phyloP scores from a whole-genome alignment of 1,139 yeast species.

The Pichia sp. region DNA sequence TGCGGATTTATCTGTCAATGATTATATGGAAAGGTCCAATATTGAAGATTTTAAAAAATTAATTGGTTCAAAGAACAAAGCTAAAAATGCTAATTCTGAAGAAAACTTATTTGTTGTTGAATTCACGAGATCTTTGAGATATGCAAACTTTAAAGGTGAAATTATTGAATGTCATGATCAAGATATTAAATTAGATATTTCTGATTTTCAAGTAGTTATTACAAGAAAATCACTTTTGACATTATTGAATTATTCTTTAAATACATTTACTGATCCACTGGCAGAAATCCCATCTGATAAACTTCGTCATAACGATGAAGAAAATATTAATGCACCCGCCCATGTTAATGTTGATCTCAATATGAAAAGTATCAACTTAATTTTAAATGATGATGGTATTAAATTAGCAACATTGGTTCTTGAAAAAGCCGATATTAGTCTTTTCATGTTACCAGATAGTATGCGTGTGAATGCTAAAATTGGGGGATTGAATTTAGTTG shows the following conservation, averaged over 20 bases:
- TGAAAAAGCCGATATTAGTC: constrained; percentile 64
- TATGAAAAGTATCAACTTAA: constrained; percentile 67
- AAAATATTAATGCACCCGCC: constrained; percentile 56
- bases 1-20: constrained; percentile 63
- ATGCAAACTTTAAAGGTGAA: constrained; percentile 50
- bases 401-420: constrained; percentile 74
- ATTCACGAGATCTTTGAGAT: constrained; percentile 53
- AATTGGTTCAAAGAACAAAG: constrained; percentile 54
- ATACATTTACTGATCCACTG: constrained; percentile 80
- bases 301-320: constrained; percentile 55
- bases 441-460: constrained; percentile 67
- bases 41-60: constrained; percentile 60
- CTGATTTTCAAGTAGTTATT: constrained; percentile 71
- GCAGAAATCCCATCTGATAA: constrained; percentile 67
- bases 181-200: constrained; percentile 64
- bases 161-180: constrained; percentile 75
- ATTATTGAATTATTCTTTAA: constrained; percentile 69
- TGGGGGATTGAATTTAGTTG: constrained; percentile 76
- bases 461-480: constrained; percentile 69
- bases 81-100: constrained; percentile 28
- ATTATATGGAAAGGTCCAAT: constrained; percentile 61
- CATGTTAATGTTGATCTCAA: constrained; percentile 63
- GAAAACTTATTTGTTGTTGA: constrained; percentile 55
- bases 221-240: constrained; percentile 76
- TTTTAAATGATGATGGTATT: constrained; percentile 77